Evolutionary conservation across 78 protist species (phyloP).

Genomic region (Diacronema lutheri): DNA sequence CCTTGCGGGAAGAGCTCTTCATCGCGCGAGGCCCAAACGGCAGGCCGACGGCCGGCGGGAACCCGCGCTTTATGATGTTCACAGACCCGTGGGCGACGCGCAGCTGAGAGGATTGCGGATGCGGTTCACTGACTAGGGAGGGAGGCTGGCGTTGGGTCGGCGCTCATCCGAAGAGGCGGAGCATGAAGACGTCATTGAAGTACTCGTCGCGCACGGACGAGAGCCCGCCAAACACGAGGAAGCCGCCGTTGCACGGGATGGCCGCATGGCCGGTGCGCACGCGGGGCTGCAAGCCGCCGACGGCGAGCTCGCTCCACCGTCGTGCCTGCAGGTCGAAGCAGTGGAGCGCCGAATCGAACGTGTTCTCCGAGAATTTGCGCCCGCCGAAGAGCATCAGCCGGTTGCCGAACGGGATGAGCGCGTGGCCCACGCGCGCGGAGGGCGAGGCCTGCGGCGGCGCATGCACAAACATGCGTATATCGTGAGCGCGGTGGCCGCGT

Average conservation of each 20-base stretch:
- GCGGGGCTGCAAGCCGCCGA: not conserved
- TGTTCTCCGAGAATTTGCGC: not conserved
- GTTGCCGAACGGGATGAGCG: not conserved
- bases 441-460: not conserved
- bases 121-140: too few species aligned
- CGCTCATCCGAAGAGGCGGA: not conserved
- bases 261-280: conserved; percentile 1
- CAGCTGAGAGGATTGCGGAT: too few species aligned
- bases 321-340: not conserved
- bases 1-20: not conserved
- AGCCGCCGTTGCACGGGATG: not conserved
- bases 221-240: conserved; percentile 5
- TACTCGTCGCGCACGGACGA: too few species aligned
- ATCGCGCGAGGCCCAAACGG: too few species aligned
- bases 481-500: not conserved
- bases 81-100: too few species aligned
- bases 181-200: not conserved
- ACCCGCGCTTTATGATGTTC: too few species aligned
- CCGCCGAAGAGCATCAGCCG: conserved; percentile 13
- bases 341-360: not conserved
- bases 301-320: not conserved
- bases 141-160: too few species aligned
- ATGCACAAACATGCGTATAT: not conserved
- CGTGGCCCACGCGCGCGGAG: not conserved
- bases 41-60: too few species aligned